Base-by-base conservation (phyloP, 2,329 filamentous ascomycete species). In the Cladosporium sp. region DNA sequence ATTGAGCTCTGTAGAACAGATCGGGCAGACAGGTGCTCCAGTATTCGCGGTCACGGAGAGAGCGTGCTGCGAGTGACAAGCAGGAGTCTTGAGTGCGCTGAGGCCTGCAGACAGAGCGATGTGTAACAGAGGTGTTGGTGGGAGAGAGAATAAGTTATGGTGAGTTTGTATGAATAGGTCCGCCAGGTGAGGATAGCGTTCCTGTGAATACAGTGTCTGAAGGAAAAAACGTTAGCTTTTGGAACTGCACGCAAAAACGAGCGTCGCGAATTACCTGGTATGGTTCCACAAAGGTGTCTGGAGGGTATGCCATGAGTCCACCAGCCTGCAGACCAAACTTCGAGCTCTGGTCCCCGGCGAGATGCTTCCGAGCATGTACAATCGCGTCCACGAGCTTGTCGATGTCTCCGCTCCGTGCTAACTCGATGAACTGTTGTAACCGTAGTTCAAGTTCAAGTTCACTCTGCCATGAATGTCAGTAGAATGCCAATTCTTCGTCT, bases 1-100 rank as follows among this genome's bases (percentile, higher is more conserved):
- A 68, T 97, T 97, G 52, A 98, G 81, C 71, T 98, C 93, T 0
- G 87, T 93, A 44, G 87, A 93, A 75, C 93, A 98, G 65, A 98
- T 97, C 3, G 93, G 93, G 63, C 93, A 98, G 40, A 97, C 83
- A 45, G 83, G 85, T 7, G 87, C 71, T 9, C 71, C 85, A 2
- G 83, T 83, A 1, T 86, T 79, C 9, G 79, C 78, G 9, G 85
- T 69, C 1, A 69, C 84, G 73, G 78, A 58, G 1, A 80, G 78
- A 4, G 80, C 74, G 60, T 78, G 79, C 18, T 76, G 74, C 1
- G 86, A 86, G 72, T 97, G 91, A 68, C 93, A 98, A 13, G 89
- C 85, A 0, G 93, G 93, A 1, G 93, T 97, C 71, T 98, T 98
- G 59, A 98, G 84, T 1, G 93, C 91, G 0, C 91, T 96, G 9